Conservation (phyloP, 805 yeast genomes). For the Huiozyma naganishii region DNA sequence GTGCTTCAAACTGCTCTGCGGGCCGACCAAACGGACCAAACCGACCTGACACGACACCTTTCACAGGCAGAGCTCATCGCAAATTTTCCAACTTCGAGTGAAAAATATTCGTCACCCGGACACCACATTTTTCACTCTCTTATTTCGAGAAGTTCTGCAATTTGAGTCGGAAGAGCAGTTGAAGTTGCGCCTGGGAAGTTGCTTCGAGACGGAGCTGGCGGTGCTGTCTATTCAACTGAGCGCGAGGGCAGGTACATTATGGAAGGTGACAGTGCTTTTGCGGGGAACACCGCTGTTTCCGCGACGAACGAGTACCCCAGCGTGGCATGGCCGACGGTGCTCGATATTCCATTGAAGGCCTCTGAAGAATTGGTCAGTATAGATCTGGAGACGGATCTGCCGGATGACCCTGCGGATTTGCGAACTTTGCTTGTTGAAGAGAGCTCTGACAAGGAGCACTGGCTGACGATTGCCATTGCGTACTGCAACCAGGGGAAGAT, state of each 20-base stretch:
- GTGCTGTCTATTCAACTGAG: no score
- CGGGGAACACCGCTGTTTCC: no score
- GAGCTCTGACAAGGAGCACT: conserved; percentile 60
- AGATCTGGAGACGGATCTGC: conserved; percentile 69
- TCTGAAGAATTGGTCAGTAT: conserved; percentile 80
- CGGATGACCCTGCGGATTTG: conserved; percentile 82
- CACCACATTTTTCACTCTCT: neutral
- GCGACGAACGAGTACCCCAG: conserved; percentile 15
- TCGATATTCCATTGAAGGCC: conserved; percentile 60
- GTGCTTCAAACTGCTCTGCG: conserved; percentile 1
- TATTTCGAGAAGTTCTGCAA: neutral
- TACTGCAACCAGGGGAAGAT: conserved; percentile 54
- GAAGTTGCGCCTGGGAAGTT: no score
- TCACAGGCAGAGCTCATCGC: conserved; percentile 3
- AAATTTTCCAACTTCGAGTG: neutral
- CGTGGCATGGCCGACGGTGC: conserved; percentile 24
- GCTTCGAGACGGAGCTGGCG: no score
- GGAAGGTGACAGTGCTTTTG: no score
- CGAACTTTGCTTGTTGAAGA: conserved; percentile 72
- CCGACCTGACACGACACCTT: no score
- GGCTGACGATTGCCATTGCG: conserved; percentile 77
- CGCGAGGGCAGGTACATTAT: no score
- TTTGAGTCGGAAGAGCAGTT: no score
- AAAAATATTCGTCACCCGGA: conserved; percentile 2
- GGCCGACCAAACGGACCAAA: no score